These are phyloP conservation scores for Chloridella minuta DNA, from an alignment of 352 stramenopile genomes.

Conservation along the genomic window DNA sequence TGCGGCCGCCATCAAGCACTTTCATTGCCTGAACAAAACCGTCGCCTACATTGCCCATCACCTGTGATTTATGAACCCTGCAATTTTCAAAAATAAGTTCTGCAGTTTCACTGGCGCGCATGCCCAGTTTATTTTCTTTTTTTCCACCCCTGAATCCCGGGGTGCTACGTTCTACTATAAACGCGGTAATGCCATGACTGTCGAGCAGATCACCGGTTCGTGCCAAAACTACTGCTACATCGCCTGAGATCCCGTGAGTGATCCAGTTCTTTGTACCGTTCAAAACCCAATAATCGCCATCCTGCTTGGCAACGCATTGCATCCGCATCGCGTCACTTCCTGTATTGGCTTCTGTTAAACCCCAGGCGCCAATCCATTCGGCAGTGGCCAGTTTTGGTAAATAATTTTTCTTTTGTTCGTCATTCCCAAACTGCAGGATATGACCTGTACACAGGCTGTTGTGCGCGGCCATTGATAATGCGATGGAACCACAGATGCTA, in stretches of 20 bases:
- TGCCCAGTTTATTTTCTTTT: conserved; percentile 56
- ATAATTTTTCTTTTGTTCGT: conserved; percentile 45
- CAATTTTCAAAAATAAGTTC: conserved; percentile 56
- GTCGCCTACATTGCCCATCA: conserved; percentile 38
- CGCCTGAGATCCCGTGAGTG: conserved; percentile 51
- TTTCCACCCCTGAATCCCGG: conserved; percentile 41
- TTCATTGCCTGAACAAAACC: conserved; percentile 62
- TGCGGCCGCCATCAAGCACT: conserved; percentile 56
- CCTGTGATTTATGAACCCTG: conserved; percentile 42
- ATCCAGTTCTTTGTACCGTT: conserved; percentile 70
- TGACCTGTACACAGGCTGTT: conserved; percentile 19
- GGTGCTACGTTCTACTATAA: conserved; percentile 48
- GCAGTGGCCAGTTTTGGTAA: conserved; percentile 38
- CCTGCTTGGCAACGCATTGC: conserved; percentile 53
- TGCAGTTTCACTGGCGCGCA: conserved; percentile 48
- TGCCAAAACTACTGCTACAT: conserved; percentile 52
- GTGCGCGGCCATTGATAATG: conserved; percentile 16
- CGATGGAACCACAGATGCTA: conserved; percentile 15
- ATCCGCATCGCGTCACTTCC: conserved; percentile 46
- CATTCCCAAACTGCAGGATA: conserved; percentile 24
- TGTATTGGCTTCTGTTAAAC: conserved; percentile 48
- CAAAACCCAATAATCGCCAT: conserved; percentile 57
- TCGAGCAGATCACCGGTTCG: conserved; percentile 39
- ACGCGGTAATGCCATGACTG: conserved; percentile 46
- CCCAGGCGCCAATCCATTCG: conserved; percentile 41